Evolutionary conservation across 345 rosid genomes (phyloP), one percentile per base, ranked within the genome.

Genomic region (Corchorus olitorius): DNA sequence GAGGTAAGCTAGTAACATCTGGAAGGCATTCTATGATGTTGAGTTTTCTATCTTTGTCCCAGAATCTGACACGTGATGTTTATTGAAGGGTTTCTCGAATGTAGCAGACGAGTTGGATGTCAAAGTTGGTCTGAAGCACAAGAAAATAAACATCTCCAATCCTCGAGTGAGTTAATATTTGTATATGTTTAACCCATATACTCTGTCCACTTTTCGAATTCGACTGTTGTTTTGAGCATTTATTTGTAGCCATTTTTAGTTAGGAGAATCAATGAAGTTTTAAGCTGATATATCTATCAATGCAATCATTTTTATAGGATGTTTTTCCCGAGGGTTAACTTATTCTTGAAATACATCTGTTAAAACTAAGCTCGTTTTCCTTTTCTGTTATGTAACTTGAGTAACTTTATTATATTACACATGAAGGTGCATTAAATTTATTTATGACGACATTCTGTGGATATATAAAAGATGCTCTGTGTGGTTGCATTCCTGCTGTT

Each of bases 141-240:
- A 93, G 88, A 96, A 96, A 87, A 93, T 96, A 74, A 96, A 96
- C 73, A 92, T 96, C 70, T 93, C 97, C 39, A 91, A 96, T 85
- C 87, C 98, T 77, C 89, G 99, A 91, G 99, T 96, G 82, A 92
- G 99, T 88, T 39, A 35, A 63, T 74, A 45, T 33, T 10, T 55
- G 33, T 56, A 22, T 39, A 76, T 56, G 15, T 50, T 39, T 64
- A 17, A 39, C 3, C 64, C 58, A 13, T 37, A 17, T 73, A 17
- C 45, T 13, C n/a, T 46, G 17, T 52, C 17, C 27, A 70, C 34
- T 53, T 53, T 53, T 27, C 10, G 6, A 70, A 34, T 33, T 50
- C 49, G 48, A 68, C 27, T 27, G 19, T 17, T 33, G 53, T 52
- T 22, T 37, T 66, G 2, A 45, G 37, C 12, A 45, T 22, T 2